These are phyloP conservation scores for Chaetomiaceae sp. DNA, from an alignment of 2,329 filamentous ascomycete genomes.

Conservation along the genomic window DNA sequence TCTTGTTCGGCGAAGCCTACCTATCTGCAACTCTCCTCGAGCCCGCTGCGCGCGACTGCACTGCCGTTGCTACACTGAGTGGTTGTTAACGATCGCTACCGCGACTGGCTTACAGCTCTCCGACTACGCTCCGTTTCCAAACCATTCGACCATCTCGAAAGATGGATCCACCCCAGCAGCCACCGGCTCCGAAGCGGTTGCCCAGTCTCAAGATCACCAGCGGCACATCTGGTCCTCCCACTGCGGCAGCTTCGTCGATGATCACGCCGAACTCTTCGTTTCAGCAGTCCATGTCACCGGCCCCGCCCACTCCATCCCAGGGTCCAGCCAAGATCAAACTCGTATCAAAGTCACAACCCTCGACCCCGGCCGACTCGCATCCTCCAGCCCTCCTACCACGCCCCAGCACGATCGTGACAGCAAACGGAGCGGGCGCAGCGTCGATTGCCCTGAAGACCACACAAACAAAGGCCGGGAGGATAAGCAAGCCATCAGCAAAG, in stretches of 20 bases:
- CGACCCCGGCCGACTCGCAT: conserved; percentile 24
- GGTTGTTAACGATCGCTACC: no score
- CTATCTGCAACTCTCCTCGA: no score
- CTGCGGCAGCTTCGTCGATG: conserved; percentile 14
- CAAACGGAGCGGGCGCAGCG: conserved; percentile 15
- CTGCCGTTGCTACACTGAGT: no score
- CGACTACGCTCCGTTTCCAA: no score
- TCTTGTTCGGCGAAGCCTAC: no score
- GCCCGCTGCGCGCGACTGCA: no score
- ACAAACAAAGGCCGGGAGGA: conserved; percentile 58
- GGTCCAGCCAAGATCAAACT: conserved; percentile 26
- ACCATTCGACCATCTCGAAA: background rate
- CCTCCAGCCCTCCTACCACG: conserved; percentile 12
- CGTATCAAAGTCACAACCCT: conserved; percentile 23
- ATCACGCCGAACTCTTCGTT: conserved; percentile 16
- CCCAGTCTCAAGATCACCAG: conserved; percentile 21
- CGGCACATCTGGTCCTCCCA: background rate
- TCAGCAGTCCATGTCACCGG: conserved; percentile 19
- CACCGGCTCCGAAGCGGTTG: conserved; percentile 16
- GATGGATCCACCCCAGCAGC: conserved; percentile 20
- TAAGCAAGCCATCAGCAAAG: conserved; percentile 58
- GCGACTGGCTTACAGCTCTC: no score
- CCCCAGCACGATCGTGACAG: background rate
- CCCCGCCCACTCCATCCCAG: conserved; percentile 22
- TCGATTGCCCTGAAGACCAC: conserved; percentile 17